Conservation (phyloP, 1,284 basidiomycete genomes). For the Ceratobasidium sp. region DNA sequence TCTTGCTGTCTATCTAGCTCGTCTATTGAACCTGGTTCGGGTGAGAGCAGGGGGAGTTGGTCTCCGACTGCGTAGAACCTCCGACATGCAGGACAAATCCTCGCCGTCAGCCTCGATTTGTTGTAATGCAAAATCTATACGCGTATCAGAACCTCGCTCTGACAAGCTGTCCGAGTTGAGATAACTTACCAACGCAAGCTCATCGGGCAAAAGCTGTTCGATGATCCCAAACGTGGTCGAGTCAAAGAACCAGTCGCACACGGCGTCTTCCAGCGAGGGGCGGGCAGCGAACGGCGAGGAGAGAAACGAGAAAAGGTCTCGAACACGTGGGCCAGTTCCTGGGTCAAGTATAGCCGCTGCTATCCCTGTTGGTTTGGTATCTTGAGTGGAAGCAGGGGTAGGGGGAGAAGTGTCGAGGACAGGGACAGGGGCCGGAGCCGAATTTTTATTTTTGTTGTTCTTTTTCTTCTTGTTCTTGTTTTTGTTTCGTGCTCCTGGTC, state of each 20-base stretch:
- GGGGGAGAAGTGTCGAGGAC: constrained; percentile 16
- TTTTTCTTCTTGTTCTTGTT: constrained; percentile 54
- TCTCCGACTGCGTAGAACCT: constrained; percentile 74
- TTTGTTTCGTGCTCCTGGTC: constrained; percentile 59
- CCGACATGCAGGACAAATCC: constrained; percentile 78
- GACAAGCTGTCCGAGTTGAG: no score
- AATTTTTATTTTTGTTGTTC: constrained; percentile 48
- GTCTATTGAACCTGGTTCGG: constrained; percentile 44
- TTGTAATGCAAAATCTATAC: constrained; percentile 81
- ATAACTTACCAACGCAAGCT: constrained; percentile 67
- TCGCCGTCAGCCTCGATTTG: constrained; percentile 69
- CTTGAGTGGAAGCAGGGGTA: constrained; percentile 22
- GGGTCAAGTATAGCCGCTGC: constrained; percentile 71
- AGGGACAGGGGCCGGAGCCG: not conserved
- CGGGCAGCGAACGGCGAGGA: constrained; percentile 68
- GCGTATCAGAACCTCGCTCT: not conserved
- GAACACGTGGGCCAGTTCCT: constrained; percentile 76
- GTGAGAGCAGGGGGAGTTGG: constrained; percentile 58
- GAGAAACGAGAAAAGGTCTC: constrained; percentile 66
- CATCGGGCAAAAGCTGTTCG: constrained; percentile 68
- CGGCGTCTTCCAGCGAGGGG: constrained; percentile 62
- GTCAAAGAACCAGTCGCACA: constrained; percentile 38
- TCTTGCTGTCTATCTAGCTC: constrained; percentile 46
- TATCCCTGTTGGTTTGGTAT: constrained; percentile 35
- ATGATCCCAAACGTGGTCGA: constrained; percentile 31